Evolutionary conservation across 495 filamentous ascomycete genomes (phyloP), one percentile per base, ranked within the genome.

Genomic region (Penicillium arizonense): DNA sequence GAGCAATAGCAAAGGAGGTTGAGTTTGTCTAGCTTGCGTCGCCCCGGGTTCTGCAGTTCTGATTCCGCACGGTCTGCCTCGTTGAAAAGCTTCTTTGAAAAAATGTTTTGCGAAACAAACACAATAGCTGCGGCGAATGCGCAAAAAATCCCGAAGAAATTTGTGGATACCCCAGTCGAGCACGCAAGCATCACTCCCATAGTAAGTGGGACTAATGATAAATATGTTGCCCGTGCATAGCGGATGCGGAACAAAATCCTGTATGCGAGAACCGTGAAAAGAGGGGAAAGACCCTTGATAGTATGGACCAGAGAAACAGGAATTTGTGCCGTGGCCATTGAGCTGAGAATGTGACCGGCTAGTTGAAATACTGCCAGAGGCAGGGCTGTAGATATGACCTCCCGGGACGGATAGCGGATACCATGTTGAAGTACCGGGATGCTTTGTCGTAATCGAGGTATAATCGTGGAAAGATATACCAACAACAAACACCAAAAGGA

Each of bases 91-190:
- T 90, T 90, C 68, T 99, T 99, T 13, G 93, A 97, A 59, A 96
- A 96, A 50, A 99, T 99, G 64, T 99, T 99, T 65, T 99, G 94
- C 0, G 91, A 96, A 13, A 99, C 94, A 65, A 99, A 99, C 55
- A 99, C 89, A 32, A 97, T 72, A 33, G 95, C 89, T 24, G 87
- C 90, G 14, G 88, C 74, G 32, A 97, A 85, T 24, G 94, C 95
- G 62, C 88, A 92, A 12, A 91, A 56, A 20, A 99, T 88, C 10
- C 94, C 94, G 35, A 92, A 80, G 57, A 96, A 82, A 63, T 97
- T 90, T 16, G 89, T 94, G 18, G 82, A 86, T 52, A 95, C 87
- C 52, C 91, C 88, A 11, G 90, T 89, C 16, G 91, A 95, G 61
- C 94, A 99, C 12, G 94, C 94, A 52, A 99, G 83, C 81, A 96